These are phyloP conservation scores for Suillus tomentosus DNA, from an alignment of 768 basidiomycete species.

Conservation along the genomic window DNA sequence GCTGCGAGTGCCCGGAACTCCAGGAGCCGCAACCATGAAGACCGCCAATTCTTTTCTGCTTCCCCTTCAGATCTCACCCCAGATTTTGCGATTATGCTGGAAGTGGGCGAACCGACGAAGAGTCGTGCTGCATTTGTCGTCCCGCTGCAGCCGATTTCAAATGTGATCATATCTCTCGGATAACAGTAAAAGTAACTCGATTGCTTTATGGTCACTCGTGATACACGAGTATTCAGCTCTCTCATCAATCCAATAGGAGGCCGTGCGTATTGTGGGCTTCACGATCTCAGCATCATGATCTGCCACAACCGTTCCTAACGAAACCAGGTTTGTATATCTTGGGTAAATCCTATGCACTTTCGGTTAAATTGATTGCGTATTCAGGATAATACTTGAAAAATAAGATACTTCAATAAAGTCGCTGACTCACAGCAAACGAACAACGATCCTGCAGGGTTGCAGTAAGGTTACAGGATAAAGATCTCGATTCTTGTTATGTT, in stretches of 20 bases:
- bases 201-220: background rate
- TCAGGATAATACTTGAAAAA: background rate
- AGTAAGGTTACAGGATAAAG: background rate
- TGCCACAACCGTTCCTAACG: background rate
- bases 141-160: constrained; percentile 1
- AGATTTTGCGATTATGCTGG: constrained; percentile 7
- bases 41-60: background rate
- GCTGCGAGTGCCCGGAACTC: background rate
- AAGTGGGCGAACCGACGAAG: constrained; percentile 4
- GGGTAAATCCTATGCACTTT: background rate
- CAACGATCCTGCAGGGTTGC: background rate
- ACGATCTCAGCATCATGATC: background rate
- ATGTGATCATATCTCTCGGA: constrained; percentile 5
- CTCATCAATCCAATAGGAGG: background rate
- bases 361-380: constrained; percentile 8
- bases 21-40: constrained; percentile 3
- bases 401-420: background rate
- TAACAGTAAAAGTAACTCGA: background rate
- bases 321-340: background rate
- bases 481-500: background rate
- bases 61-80: constrained; percentile 6
- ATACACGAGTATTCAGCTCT: background rate
- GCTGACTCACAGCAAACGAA: background rate
- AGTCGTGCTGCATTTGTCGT: background rate
- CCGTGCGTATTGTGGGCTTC: background rate